Base-by-base conservation (phyloP, 2,329 filamentous ascomycete species). In the Camptophora hylomeconis region DNA sequence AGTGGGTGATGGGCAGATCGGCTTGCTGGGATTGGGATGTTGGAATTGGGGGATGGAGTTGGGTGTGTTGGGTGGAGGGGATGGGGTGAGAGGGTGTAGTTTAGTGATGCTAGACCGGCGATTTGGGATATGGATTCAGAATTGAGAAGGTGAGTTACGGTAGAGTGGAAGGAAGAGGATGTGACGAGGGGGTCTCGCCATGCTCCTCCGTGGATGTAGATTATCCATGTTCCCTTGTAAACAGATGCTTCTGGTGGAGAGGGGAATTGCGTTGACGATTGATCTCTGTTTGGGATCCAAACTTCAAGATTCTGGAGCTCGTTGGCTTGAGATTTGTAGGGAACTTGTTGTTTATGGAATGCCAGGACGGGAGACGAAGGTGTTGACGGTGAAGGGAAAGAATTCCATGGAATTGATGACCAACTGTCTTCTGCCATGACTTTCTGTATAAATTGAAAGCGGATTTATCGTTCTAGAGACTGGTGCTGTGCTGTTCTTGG, bases 121-220 rank as follows among this genome's bases (percentile, higher is more conserved):
- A 63, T 54, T 16, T 11, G 9, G 26, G 17, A 6, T 10, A n/a
- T 19, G 6, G 27, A 5, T 10, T 21, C 10, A 12, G 27, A 16
- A 12, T 39, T 28, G 11, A 25, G 21, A 15, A 52, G 47, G 8
- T 59, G 48, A 1, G 47, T 42, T 17, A 53, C 41, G 3, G 58
- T 50, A 4, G 49, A 45, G 6, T 48, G 36, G 36, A 63, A 56
- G 2, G 47, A 46, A 5, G 39, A 31, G 3, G 53, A 46, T 8
- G 52, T 54, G 20, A 58, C 47, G 8, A 41, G 45, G 27, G 60
- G 59, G 36, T 64, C 61, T 22, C 61, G 53, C 54, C 60, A 65
- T 39, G 58, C 61, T 30, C 61, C 61, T 23, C 61, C 61, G 40
- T 65, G 61, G 33, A 65, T 58, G 36, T 57, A 61, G 31, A 45